Evolutionary conservation across 2,329 filamentous ascomycete species (phyloP).

Genomic region (Sclerotinia sclerotiorum): DNA sequence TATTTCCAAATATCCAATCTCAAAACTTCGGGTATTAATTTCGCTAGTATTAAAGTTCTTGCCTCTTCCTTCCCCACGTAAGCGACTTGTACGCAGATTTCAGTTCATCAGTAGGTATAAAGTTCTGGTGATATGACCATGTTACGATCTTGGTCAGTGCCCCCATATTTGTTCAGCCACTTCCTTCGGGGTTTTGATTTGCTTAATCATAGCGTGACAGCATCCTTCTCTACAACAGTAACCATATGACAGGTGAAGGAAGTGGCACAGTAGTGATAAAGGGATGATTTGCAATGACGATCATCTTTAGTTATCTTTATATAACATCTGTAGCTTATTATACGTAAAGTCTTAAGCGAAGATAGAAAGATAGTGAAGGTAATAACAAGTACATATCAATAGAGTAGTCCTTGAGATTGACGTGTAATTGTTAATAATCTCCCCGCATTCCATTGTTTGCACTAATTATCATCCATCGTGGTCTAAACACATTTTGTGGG

Average conservation of each 20-base stretch:
- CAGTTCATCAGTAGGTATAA: slow-evolving; percentile 2
- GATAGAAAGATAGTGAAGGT: background rate
- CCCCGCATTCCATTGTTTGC: background rate
- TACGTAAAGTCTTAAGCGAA: background rate
- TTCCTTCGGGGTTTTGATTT: background rate
- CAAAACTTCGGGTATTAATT: slow-evolving; percentile 5
- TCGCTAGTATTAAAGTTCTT: slow-evolving; percentile 6
- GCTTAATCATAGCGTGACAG: slow-evolving; percentile 14
- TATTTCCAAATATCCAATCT: slow-evolving; percentile 5
- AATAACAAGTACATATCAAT: background rate
- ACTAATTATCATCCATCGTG: background rate
- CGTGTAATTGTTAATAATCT: background rate
- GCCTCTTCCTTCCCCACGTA: background rate
- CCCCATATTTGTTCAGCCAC: slow-evolving; percentile 5
- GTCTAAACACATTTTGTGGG: background rate
- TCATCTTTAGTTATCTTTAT: background rate
- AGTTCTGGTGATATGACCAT: background rate
- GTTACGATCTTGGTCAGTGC: background rate
- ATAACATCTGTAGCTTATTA: background rate
- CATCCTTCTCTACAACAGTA: slow-evolving; percentile 2
- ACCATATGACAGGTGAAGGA: background rate
- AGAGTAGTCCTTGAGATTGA: background rate
- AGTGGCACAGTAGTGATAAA: slow-evolving; percentile 11
- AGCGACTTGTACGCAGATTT: background rate
- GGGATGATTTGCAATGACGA: background rate